A percentile compares a stretch with the other conserved stretches of the same genome.
phyloP scores from a whole-genome alignment of 768 basidiomycete species.

The Clavaria fumosa region DNA sequence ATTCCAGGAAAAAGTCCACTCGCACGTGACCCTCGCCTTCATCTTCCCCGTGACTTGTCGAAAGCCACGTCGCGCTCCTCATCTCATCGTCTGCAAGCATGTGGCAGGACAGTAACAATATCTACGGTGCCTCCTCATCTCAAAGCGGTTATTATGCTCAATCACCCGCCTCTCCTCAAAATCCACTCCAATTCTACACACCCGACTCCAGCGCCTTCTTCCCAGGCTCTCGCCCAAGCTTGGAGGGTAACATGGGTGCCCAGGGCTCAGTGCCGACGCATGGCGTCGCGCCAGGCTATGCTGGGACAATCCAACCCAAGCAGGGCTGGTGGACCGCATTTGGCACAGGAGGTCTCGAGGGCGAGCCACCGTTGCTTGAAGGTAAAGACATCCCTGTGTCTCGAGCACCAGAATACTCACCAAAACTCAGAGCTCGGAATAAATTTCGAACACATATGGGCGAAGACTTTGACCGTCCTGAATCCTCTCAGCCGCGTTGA shows the following conservation, averaged over 20 bases:
- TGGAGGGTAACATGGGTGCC: conserved; percentile 50
- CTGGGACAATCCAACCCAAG: conserved; percentile 56
- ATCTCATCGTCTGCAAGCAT: conserved; percentile 21
- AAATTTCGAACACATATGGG: conserved; percentile 91
- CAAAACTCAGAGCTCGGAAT: conserved; percentile 73
- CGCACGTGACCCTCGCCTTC: too few relatives aligned
- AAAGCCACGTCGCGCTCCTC: not conserved
- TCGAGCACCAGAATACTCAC: conserved; percentile 2
- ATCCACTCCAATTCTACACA: conserved; percentile 67
- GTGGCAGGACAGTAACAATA: conserved; percentile 59
- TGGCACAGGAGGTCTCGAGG: conserved; percentile 89
- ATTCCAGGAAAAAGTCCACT: too few relatives aligned
- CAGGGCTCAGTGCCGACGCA: conserved; percentile 38
- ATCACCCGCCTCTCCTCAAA: conserved; percentile 30
- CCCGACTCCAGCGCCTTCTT: conserved; percentile 45
- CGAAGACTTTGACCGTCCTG: conserved; percentile 88
- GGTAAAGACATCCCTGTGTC: conserved; percentile 34
- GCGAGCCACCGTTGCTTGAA: conserved; percentile 89
- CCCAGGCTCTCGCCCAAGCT: conserved; percentile 54
- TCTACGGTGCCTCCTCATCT: conserved; percentile 47
- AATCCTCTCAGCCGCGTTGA: conserved; percentile 79
- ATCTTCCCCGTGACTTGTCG: not conserved
- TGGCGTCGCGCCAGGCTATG: conserved; percentile 34
- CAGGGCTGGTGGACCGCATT: conserved; percentile 94
- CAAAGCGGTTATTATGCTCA: conserved; percentile 45